phyloP scores from a whole-genome alignment of 495 filamentous ascomycete species.

The Podospora pseudopauciseta region DNA sequence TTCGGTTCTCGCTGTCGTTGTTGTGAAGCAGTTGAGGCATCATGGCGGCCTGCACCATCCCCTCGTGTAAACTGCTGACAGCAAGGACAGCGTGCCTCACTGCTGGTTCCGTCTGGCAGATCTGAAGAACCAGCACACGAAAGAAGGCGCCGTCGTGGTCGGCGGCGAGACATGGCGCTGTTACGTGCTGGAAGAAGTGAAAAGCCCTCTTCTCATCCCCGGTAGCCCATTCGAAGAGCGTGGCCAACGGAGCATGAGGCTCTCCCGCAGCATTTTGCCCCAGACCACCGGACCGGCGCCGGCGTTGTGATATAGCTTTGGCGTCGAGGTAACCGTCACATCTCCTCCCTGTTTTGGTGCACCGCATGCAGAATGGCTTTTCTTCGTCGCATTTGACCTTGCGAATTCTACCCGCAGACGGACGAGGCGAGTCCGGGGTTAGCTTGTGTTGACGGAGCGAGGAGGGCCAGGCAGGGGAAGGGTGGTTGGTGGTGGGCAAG shows the following conservation, averaged over 20 bases:
- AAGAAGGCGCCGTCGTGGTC: conserved; percentile 54
- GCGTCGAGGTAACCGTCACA: conserved; percentile 44
- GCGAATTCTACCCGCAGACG: conserved; percentile 28
- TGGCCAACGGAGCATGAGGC: conserved; percentile 19
- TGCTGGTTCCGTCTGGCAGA: conserved; percentile 54
- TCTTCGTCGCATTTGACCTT: conserved; percentile 46
- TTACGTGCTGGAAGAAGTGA: conserved; percentile 50
- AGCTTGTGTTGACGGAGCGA: conserved; percentile 7
- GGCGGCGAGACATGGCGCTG: conserved; percentile 47
- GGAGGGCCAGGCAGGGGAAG: not conserved
- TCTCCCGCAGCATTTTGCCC: conserved; percentile 6
- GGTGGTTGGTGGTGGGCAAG: not conserved
- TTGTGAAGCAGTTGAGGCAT: conserved; percentile 30
- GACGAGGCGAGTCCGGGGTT: conserved; percentile 12
- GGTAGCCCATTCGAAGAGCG: conserved; percentile 32
- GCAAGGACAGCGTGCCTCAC: conserved; percentile 58
- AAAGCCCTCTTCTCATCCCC: conserved; percentile 43
- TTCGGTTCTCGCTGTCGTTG: conserved; percentile 32
- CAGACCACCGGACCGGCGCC: conserved; percentile 24
- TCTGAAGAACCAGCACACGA: conserved; percentile 53
- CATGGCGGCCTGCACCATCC: conserved; percentile 27
- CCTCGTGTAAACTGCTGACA: conserved; percentile 54
- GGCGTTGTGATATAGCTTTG: conserved; percentile 29
- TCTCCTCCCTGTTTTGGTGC: conserved; percentile 44
- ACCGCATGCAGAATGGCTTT: conserved; percentile 43